phyloP scores from a whole-genome alignment of 495 filamentous ascomycete species.

The Tuber indicum region DNA sequence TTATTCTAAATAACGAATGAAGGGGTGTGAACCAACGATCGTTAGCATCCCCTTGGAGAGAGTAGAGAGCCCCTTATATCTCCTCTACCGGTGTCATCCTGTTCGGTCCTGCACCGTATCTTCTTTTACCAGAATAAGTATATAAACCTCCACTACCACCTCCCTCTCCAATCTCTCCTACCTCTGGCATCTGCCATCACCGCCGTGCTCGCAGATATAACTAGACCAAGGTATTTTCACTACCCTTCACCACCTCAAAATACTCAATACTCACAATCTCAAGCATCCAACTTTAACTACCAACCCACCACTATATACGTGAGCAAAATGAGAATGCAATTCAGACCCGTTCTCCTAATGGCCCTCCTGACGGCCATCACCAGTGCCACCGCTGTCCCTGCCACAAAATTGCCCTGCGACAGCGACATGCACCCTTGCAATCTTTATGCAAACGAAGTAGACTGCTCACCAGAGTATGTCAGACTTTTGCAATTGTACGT shows the following conservation, averaged over 20 bases:
- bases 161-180: neutral
- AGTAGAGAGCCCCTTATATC: neutral
- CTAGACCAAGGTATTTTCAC: neutral
- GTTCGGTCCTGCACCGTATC: neutral
- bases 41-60: no score
- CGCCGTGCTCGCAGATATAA: neutral
- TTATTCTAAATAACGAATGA: neutral
- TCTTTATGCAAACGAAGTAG: neutral
- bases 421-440: conserved; percentile 13
- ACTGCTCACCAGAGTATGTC: conserved; percentile 22
- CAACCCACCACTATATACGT: neutral
- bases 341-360: conserved; percentile 7
- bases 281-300: neutral
- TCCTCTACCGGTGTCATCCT: neutral
- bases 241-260: neutral
- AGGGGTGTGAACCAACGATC: neutral
- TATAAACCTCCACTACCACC: neutral
- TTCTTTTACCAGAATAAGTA: neutral
- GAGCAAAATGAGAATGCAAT: conserved; percentile 14
- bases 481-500: conserved; percentile 11
- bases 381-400: conserved; percentile 6
- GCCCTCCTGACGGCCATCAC: conserved; percentile 10
- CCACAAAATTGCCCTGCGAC: neutral
- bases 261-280: neutral
- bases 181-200: neutral